phyloP scores from a whole-genome alignment of 1,284 basidiomycete genomes.

The Ceratobasidium papillatum region DNA sequence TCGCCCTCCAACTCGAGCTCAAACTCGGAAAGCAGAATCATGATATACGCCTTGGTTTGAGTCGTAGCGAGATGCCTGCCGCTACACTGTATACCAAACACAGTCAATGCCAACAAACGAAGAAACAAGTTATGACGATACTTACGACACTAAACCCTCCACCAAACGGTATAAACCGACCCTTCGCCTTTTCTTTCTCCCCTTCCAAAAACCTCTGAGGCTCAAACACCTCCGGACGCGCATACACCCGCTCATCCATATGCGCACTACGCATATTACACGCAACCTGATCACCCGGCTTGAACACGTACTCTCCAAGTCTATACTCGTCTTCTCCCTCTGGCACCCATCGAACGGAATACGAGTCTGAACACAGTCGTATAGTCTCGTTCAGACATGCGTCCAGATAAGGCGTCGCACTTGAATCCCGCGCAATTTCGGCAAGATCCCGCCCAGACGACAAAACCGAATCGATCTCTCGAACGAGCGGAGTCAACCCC shows the following conservation, averaged over 20 bases:
- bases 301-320: constrained; percentile 40
- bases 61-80: constrained; percentile 41
- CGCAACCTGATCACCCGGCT: constrained; percentile 45
- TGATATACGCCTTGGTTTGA: constrained; percentile 36
- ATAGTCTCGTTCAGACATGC: constrained; percentile 39
- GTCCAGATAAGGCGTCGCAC: constrained; percentile 27
- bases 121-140: background rate
- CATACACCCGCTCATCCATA: constrained; percentile 40
- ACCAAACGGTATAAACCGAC: constrained; percentile 41
- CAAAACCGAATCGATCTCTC: constrained; percentile 46
- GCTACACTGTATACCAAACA: constrained; percentile 21
- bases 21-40: constrained; percentile 28
- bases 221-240: constrained; percentile 33
- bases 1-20: constrained; percentile 7
- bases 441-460: constrained; percentile 15
- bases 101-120: background rate
- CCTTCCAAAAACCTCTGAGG: constrained; percentile 37
- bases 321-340: constrained; percentile 26
- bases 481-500: constrained; percentile 45
- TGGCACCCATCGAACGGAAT: constrained; percentile 39
- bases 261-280: constrained; percentile 46
- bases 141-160: constrained; percentile 41
- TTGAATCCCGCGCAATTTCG: constrained; percentile 18
- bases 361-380: constrained; percentile 37
- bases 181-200: constrained; percentile 12